Evolutionary conservation across 108 stramenopile genomes (phyloP).

Genomic region (Cyclostephanos tholiformis): DNA sequence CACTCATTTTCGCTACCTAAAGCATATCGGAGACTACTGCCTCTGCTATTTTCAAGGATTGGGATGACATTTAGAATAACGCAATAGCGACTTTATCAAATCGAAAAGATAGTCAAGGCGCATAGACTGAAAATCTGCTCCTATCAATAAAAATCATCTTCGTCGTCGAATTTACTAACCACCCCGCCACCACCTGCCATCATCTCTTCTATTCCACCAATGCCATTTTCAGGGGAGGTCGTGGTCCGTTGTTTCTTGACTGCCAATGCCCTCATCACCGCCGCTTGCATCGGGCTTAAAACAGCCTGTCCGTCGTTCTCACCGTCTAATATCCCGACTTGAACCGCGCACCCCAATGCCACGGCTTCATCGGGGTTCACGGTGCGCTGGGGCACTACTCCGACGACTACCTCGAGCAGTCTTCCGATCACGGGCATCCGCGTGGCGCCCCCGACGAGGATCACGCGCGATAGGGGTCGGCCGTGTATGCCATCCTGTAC

Average conservation of each 20-base stretch:
- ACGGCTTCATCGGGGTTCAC: constrained; percentile 91
- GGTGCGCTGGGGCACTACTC: constrained; percentile 71
- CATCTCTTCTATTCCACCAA: not conserved
- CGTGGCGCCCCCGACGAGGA: constrained; percentile 89
- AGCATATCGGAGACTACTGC: no score
- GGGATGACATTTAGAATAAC: no score
- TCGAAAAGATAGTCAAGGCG: no score
- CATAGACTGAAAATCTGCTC: no score
- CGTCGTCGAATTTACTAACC: constrained; percentile 13
- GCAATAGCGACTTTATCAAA: no score
- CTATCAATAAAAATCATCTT: constrained; percentile 12
- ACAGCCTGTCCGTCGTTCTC: constrained; percentile 73
- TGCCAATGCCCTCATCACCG: constrained; percentile 78
- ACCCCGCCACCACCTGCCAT: not conserved
- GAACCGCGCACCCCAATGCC: constrained; percentile 87
- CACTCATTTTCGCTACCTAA: no score
- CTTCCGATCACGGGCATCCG: constrained; percentile 86
- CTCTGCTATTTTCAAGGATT: no score
- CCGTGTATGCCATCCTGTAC: constrained; percentile 81
- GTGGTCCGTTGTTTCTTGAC: constrained; percentile 35
- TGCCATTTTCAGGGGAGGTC: not conserved
- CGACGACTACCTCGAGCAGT: constrained; percentile 72
- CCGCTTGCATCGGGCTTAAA: constrained; percentile 85
- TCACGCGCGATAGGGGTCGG: constrained; percentile 78
- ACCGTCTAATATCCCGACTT: constrained; percentile 89